Percentiles rank a stretch among this genome's conserved stretches.
Evolutionary conservation across 768 basidiomycete genomes (phyloP).

Genomic region (Pleurotus ostreatus): DNA sequence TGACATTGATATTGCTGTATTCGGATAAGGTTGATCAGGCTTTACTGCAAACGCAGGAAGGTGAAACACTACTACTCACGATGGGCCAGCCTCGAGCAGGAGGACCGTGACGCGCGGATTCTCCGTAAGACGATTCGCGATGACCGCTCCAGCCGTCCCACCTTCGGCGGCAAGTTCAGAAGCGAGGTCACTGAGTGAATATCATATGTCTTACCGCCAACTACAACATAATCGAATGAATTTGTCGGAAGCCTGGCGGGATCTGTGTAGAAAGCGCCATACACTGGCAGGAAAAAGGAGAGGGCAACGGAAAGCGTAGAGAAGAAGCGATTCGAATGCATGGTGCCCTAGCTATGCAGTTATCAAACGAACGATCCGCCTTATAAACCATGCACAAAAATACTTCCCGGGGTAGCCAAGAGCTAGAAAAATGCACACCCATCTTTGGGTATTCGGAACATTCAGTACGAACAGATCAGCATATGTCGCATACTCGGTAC

Average conservation of each 20-base stretch:
- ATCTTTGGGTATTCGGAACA: too few relatives aligned
- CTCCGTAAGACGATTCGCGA: slow-evolving; percentile 7
- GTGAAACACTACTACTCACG: not conserved
- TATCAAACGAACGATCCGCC: too few relatives aligned
- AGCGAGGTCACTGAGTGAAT: too few relatives aligned
- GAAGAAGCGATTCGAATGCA: not conserved
- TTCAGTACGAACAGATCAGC: too few relatives aligned
- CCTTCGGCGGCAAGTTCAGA: not conserved
- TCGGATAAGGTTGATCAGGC: not conserved
- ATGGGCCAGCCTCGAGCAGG: slow-evolving; percentile 1
- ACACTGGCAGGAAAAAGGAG: not conserved
- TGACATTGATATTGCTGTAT: slow-evolving; percentile 1
- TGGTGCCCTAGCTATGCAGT: not conserved
- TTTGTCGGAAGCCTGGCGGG: not conserved
- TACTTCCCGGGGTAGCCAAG: not conserved
- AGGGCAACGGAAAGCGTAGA: not conserved
- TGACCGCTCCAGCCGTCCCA: slow-evolving; percentile 6
- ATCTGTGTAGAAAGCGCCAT: not conserved
- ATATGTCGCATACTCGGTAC: too few relatives aligned
- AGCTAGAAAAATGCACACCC: not conserved
- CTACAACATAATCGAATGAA: slow-evolving; percentile 6
- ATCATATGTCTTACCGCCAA: slow-evolving; percentile 6
- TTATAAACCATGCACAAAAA: too few relatives aligned
- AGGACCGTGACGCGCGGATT: not conserved
- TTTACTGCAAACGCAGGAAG: not conserved